Evolutionary conservation across 495 filamentous ascomycete species (phyloP), one percentile per base, ranked within the genome.

Genomic region (Hyaloscypha hepaticicola): DNA sequence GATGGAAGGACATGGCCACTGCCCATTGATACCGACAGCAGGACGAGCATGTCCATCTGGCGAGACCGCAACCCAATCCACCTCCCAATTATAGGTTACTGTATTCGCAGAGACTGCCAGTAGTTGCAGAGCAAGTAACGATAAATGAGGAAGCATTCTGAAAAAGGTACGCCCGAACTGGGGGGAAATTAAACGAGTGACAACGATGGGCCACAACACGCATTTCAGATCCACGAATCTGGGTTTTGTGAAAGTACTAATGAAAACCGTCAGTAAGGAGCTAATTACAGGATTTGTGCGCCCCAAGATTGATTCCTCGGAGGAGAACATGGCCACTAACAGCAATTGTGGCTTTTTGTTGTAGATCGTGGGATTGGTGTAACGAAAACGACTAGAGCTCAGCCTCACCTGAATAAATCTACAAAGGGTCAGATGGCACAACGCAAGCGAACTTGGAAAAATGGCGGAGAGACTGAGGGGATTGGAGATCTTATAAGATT

Each of bases 1-100:
- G 50, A 93, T 85, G 11, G 76, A 69, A 5, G 90, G 91, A 55
- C 88, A 79, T 3, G 91, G 90, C 89, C 89, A 94, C 66, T 85
- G 75, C 11, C 82, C 82, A 74, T 95, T 93, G 76, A 95, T 90
- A 31, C 89, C 88, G 66, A 96, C 88, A 26, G 88, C 83, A 21
- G 85, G 83, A 6, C 92, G 81, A 0, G 83, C 77, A 9, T 81
- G 82, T 3, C 87, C 89, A 76, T 93, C 90, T 1, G 91, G 91
- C 61, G 81, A 83, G 3, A 84, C 85, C 60, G 77, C 84, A 1
- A 91, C 87, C 90, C 90, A 93, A 0, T 82, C 85, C 51, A 90
- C 81, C 65, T 90, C 83, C 80, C 86, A 94, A 69, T 88, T 79
- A 70, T 91, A 88, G n/a, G 80, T 86, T 57, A 58, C 27, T 28